Evolutionary conservation across 768 basidiomycete species (phyloP), one percentile per base, ranked within the genome.

Genomic region (Tricholoma bakamatsutake): DNA sequence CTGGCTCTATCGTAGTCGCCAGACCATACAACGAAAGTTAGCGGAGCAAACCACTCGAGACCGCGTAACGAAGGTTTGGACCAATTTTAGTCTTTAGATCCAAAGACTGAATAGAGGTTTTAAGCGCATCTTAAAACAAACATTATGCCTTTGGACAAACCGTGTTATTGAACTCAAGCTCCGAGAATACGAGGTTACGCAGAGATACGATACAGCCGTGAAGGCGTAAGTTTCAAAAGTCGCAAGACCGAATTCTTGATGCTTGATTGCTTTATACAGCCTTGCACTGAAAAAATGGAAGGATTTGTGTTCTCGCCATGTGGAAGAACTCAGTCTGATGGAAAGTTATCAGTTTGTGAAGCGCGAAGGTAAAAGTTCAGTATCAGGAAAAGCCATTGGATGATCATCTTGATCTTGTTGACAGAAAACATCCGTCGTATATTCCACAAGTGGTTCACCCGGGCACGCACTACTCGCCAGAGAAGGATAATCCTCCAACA

Each of bases 261-360:
- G 34, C 47, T 46, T 49, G 53, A 50, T n/a, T 13, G 2, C 12
- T 35, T 8, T 17, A 15, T 49, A 30, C 58, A 91, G 87, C 35
- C 62, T 66, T 52, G 78, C 80, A 5, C 88, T 88, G 61, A 73
- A 68, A 47, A 88, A 85, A 69, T 93, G 91, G 90, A 84, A 81
- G 63, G 70, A 67, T 5, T 72, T 79, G 35, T 82, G 78, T 62
- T 69, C 75, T 35, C 81, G 83, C 24, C 88, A 89, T 64, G 77
- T 78, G 2, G 87, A 91, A 65, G 83, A 86, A 59, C 69, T 85
- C 3, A 85, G 82, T 61, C 78, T 94, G n/a, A 82, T 93, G 80
- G 85, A 90, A 64, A 92, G 88, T 64, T 89, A 90, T 67, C 80
- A 85, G 55, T 79, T 87, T 57, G 83, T 93, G 45, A 90, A 89